Evolutionary conservation across 1,284 basidiomycete genomes (phyloP).

Genomic region (Ceratobasidium sp.): DNA sequence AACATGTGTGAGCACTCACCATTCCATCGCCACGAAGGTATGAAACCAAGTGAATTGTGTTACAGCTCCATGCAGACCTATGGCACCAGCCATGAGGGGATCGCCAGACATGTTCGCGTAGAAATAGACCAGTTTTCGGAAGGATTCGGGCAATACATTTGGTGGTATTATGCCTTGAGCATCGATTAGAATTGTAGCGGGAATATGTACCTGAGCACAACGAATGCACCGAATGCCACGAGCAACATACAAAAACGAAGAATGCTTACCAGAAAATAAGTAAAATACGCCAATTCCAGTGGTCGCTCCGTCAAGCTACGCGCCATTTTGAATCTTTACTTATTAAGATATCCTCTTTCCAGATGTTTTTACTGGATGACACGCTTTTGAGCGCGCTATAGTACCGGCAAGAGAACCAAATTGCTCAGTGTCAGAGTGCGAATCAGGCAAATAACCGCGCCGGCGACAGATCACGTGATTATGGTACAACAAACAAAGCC

Average conservation of each 20-base stretch:
- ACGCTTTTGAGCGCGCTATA: neutral
- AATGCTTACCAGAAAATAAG: constrained; percentile 68
- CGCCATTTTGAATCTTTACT: neutral
- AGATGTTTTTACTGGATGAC: neutral
- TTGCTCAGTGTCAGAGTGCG: neutral
- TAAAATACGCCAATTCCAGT: constrained; percentile 69
- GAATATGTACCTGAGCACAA: constrained; percentile 66
- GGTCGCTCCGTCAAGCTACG: constrained; percentile 57
- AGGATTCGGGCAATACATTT: constrained; percentile 59
- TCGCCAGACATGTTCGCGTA: constrained; percentile 68
- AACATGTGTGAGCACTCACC: constrained; percentile 42
- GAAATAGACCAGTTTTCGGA: constrained; percentile 53
- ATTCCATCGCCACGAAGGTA: constrained; percentile 70
- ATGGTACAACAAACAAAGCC: neutral
- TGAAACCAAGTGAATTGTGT: constrained; percentile 66
- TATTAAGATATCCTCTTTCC: neutral
- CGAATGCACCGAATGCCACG: constrained; percentile 1
- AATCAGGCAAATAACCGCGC: neutral
- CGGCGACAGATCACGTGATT: neutral
- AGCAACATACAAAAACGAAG: too few species aligned
- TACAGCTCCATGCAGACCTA: constrained; percentile 58
- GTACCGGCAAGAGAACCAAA: neutral
- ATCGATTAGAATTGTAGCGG: constrained; percentile 71
- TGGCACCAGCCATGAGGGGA: constrained; percentile 67
- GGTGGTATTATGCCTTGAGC: constrained; percentile 74